Conservation (phyloP, 1,284 basidiomycete species). For the Tilletia walkeri region DNA sequence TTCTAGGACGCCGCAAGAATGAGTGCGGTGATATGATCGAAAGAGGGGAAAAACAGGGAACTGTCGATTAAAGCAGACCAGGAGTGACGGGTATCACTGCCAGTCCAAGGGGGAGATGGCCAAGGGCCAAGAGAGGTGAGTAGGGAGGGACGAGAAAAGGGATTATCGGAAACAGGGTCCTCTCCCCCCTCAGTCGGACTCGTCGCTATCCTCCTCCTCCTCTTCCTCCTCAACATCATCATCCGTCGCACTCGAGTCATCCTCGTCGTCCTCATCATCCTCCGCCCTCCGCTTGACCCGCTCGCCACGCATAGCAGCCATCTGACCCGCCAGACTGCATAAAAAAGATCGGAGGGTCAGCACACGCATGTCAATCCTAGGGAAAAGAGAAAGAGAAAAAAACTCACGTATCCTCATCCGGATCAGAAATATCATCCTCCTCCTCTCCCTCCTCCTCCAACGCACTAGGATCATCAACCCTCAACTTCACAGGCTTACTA, state of each 20-base stretch:
- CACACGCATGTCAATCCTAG: constrained; percentile 60
- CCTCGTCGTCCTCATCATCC: constrained; percentile 58
- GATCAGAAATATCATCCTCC: constrained; percentile 53
- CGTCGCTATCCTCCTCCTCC: constrained; percentile 58
- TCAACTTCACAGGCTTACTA: constrained; percentile 53
- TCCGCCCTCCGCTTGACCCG: constrained; percentile 68
- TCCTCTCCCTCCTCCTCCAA: constrained; percentile 36
- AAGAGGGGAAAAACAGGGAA: too few species aligned
- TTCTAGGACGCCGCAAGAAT: too few species aligned
- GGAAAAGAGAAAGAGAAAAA: constrained; percentile 51
- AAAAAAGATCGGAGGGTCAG: not conserved
- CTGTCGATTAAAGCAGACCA: too few species aligned
- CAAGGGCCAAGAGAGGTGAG: not conserved
- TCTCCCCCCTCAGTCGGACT: constrained; percentile 33
- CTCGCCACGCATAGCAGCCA: constrained; percentile 93
- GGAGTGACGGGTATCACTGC: not conserved
- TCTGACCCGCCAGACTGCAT: constrained; percentile 90
- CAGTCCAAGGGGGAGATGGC: not conserved
- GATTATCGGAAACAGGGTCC: too few species aligned
- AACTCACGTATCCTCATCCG: constrained; percentile 47
- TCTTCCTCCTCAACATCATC: constrained; percentile 56
- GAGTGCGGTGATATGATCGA: too few species aligned
- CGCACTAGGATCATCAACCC: constrained; percentile 69
- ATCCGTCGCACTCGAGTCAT: constrained; percentile 37
- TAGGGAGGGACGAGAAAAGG: not conserved